A percentile compares a stretch with the other conserved stretches of the same genome.
These are phyloP conservation scores for Populus hybrid DNA, from an alignment of 441 rosid genomes.

Conservation along the genomic window DNA sequence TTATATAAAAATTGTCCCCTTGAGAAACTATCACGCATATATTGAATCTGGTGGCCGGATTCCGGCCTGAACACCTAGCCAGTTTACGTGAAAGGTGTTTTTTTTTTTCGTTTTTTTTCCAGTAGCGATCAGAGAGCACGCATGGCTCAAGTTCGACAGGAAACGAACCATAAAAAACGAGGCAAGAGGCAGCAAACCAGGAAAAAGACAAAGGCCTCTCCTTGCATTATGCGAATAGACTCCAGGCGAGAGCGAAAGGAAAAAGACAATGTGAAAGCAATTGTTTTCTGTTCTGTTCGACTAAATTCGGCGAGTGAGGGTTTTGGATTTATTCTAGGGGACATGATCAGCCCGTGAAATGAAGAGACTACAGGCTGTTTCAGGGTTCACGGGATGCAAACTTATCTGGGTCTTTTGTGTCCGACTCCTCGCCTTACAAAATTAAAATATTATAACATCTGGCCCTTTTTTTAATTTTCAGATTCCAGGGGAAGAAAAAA, in stretches of 20 bases:
- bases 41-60: neutral
- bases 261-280: neutral
- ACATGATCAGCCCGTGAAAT: conserved; percentile 19
- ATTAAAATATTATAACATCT: neutral
- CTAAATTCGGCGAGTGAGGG: neutral
- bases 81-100: neutral
- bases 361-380: conserved; percentile 3
- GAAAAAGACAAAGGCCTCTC: neutral
- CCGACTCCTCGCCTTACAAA: neutral
- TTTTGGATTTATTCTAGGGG: neutral
- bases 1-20: too few relatives aligned
- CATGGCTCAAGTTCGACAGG: neutral
- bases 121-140: neutral
- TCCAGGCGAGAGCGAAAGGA: neutral
- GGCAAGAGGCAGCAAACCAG: neutral
- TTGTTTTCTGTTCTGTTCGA: too few relatives aligned
- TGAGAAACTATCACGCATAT: neutral
- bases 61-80: neutral
- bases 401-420: neutral
- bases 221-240: too few relatives aligned
- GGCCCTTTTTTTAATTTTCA: neutral
- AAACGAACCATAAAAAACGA: neutral
- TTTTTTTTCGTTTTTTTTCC: neutral
- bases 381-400: conserved; percentile 18
- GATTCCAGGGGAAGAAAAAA: neutral